Conservation (phyloP, 768 basidiomycete genomes). For the Favolaschia claudopus region DNA sequence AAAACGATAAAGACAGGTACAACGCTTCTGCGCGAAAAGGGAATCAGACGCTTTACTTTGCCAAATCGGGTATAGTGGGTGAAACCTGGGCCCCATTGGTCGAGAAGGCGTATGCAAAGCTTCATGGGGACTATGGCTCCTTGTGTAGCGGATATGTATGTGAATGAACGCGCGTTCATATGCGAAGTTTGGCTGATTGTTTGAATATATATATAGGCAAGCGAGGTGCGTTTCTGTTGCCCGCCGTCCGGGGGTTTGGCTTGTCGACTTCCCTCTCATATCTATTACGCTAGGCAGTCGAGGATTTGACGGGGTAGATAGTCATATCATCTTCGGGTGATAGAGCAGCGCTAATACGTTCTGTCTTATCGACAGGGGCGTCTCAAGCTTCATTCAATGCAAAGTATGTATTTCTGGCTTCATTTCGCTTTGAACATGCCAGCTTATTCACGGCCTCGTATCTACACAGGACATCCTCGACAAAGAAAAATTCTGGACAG, state of each 20-base stretch:
- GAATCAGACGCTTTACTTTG: conserved; percentile 38
- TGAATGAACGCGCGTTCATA: background rate
- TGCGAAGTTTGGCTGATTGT: conserved; percentile 9
- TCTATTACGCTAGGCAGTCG: conserved; percentile 4
- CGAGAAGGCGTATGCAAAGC: conserved; percentile 44
- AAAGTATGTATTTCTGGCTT: conserved; percentile 8
- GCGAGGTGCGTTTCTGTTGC: conserved; percentile 37
- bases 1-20: conserved; percentile 41
- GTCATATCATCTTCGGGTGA: background rate
- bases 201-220: conserved; percentile 33
- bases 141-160: conserved; percentile 34
- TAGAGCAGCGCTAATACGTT: background rate
- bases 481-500: conserved; percentile 37
- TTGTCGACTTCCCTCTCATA: too few relatives aligned
- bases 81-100: conserved; percentile 31
- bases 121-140: conserved; percentile 42
- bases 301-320: conserved; percentile 22
- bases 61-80: background rate
- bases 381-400: conserved; percentile 25
- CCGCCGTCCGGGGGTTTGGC: too few relatives aligned
- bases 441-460: background rate
- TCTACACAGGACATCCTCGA: conserved; percentile 38
- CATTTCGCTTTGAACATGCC: background rate
- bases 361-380: conserved; percentile 8
- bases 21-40: conserved; percentile 39